These are phyloP conservation scores for Globisporangium cylindrosporum DNA, from an alignment of 352 stramenopile species.

Conservation along the genomic window DNA sequence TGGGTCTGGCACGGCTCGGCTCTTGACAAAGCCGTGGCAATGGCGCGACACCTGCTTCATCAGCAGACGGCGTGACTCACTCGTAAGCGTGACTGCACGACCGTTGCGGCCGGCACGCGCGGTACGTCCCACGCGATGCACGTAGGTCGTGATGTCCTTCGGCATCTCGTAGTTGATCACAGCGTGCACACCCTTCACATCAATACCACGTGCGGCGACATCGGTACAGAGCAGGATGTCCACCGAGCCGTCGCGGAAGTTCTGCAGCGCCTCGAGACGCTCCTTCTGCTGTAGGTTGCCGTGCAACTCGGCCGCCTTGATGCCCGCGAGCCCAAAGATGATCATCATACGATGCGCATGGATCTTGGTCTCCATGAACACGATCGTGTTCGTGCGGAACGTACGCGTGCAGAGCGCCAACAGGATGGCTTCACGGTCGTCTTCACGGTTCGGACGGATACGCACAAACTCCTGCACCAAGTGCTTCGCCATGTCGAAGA, in stretches of 20 bases:
- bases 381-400: conserved; percentile 95
- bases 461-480: conserved; percentile 99
- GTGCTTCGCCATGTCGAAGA: conserved; percentile 94
- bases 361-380: conserved; percentile 99
- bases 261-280: conserved; percentile 94
- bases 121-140: conserved; percentile 98
- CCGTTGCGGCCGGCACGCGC: conserved; percentile 95
- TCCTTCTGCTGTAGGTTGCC: conserved; percentile 97
- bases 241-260: conserved; percentile 93
- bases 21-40: conserved; percentile 90
- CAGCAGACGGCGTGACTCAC: conserved; percentile 86
- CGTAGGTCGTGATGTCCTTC: conserved; percentile 96
- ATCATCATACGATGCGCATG: conserved; percentile 97
- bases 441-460: conserved; percentile 87
- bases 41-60: conserved; percentile 94
- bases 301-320: conserved; percentile 98
- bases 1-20: conserved; percentile 80
- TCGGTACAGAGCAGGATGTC: conserved; percentile 98
- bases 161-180: conserved; percentile 99
- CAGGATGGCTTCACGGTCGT: conserved; percentile 95
- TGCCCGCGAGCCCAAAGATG: conserved; percentile 93
- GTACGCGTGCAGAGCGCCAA: conserved; percentile 94
- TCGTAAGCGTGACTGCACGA: conserved; percentile 87
- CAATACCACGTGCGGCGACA: conserved; percentile 97
- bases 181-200: conserved; percentile 96